Evolutionary conservation across 1,139 yeast genomes (phyloP).

Genomic region (Spathaspora sp.): DNA sequence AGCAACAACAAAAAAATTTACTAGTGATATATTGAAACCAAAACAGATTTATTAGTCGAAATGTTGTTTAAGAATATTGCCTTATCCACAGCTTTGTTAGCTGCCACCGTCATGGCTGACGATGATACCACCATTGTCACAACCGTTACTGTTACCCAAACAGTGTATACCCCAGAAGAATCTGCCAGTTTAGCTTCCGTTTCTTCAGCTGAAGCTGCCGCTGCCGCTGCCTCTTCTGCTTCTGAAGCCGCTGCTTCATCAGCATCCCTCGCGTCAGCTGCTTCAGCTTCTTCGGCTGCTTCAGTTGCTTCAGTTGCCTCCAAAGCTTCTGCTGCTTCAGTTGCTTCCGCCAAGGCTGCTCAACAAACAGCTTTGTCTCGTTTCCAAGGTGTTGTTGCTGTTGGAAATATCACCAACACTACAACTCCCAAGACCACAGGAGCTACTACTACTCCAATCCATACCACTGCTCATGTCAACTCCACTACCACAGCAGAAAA

Average conservation of each 20-base stretch:
- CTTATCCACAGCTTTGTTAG: constrained; percentile 23
- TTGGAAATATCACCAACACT: constrained; percentile 30
- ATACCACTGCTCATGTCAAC: constrained; percentile 10
- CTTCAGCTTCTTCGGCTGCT: constrained; percentile 17
- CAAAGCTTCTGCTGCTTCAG: constrained; percentile 18
- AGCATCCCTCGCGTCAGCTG: constrained; percentile 14
- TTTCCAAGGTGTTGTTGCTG: constrained; percentile 47
- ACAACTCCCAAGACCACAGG: constrained; percentile 12
- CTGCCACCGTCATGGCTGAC: constrained; percentile 24
- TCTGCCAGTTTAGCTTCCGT: constrained; percentile 28
- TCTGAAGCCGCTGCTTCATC: constrained; percentile 16
- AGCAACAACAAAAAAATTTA: neutral
- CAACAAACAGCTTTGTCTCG: constrained; percentile 27
- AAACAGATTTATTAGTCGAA: constrained; percentile 2
- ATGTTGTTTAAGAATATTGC: constrained; percentile 29
- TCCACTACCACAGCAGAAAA: neutral
- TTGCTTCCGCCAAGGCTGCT: constrained; percentile 14
- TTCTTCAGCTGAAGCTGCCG: constrained; percentile 16
- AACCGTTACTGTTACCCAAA: constrained; percentile 43
- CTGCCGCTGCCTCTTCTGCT: constrained; percentile 19
- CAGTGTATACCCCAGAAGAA: constrained; percentile 44
- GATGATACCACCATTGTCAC: constrained; percentile 45
- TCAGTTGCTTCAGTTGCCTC: constrained; percentile 17
- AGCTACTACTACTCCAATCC: constrained; percentile 9
- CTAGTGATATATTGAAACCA: neutral